Conservation (phyloP, 1,284 basidiomycete species). For the Puccinia polysora region DNA sequence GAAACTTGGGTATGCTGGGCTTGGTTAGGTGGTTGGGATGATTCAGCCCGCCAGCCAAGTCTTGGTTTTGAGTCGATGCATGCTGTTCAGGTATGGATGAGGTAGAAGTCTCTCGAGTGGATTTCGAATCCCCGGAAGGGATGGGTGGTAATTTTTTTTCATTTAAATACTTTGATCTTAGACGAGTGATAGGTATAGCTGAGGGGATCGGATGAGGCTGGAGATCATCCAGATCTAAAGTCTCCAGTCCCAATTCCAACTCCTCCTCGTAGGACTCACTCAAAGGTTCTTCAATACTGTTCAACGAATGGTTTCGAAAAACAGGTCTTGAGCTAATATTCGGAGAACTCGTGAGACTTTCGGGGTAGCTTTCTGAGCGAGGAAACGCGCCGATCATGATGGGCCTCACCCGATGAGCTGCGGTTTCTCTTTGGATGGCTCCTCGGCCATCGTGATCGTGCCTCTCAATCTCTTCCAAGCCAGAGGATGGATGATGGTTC, state of each 20-base stretch:
- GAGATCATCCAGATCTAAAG: no score
- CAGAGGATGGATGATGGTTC: background rate
- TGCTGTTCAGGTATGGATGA: background rate
- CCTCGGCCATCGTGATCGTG: no score
- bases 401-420: no score
- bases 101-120: no score
- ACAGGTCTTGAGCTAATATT: constrained; percentile 1
- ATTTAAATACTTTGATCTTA: no score
- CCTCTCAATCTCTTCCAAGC: background rate
- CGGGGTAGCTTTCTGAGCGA: constrained; percentile 29
- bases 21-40: background rate
- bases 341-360: constrained; percentile 19
- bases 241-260: no score
- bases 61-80: background rate
- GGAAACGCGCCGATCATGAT: constrained; percentile 40
- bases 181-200: no score
- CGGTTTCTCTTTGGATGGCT: background rate
- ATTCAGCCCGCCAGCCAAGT: background rate
- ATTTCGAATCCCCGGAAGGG: no score
- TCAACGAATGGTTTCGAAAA: background rate
- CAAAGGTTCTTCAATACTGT: background rate
- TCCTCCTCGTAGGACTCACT: no score
- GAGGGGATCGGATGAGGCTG: no score
- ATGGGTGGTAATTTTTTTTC: no score
- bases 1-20: background rate